Evolutionary conservation across 192 early-diverging fungal species (phyloP), one percentile per base, ranked within the genome.

Genomic region (Tieghemiomyces parasiticus): DNA sequence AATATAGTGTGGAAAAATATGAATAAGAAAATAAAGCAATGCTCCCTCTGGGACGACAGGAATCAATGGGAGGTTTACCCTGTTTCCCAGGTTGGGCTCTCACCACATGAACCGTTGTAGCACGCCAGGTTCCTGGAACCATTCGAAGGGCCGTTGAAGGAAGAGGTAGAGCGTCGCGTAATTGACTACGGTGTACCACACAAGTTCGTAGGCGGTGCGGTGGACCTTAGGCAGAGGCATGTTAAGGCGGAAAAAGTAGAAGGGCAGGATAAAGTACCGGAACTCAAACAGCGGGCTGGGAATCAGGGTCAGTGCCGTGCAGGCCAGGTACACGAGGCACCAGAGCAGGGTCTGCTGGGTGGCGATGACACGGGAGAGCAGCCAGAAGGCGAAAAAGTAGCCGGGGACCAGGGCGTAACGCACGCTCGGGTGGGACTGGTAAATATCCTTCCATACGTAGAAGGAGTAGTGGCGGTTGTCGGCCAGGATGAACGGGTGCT

Each of bases 381-480:
- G 63, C 58, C 67, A 75, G 1, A 56, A 46, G 24, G 75, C 65
- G 30, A 72, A 50, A 10, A 82, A 30, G 64, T 95, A 97, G 6
- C 38, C 61, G 0, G 91, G 90, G 0, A 86, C 68, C 6, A 86
- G 60, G 0, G 69, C 48, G 62, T 88, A 94, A 12, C 79, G 72
- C 2, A 72, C 59, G 0, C 50, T 50, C 60, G 70, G 62, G 51
- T 85, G 76, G 14, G 71, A 64, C 0, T 77, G 79, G 54, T 82
- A 90, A 0, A 91, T 38, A 51, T 86, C 77, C 63, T 83, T 89
- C 90, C 92, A 96, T 34, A 98, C 38, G 67, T 98, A 98, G 66
- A 98, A 98, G 6, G 89, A 80, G 60, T 89, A 93, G 74, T 98
- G 95, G 32, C 95, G 78, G 67, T 98, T 98, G 66, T 98, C 95